These are phyloP conservation scores for Chlamydomonas sphaeroides DNA, from an alignment of 139 green algal species.

Conservation along the genomic window DNA sequence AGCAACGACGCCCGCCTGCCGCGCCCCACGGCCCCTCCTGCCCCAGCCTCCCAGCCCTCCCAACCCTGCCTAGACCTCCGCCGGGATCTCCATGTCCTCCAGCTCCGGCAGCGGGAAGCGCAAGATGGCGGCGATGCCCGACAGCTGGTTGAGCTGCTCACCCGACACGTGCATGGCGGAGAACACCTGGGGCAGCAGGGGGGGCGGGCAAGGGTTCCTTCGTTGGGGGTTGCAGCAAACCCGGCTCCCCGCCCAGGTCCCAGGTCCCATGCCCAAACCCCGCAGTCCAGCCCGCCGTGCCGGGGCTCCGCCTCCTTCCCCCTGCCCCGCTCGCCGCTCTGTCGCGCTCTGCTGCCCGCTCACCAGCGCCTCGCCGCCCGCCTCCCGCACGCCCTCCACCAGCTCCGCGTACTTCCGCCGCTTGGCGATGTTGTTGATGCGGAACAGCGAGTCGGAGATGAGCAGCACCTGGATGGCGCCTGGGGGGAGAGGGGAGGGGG, in stretches of 20 bases:
- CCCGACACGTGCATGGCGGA: conserved; percentile 79
- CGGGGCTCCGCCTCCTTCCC: too few relatives aligned
- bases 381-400: conserved; percentile 85
- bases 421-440: conserved; percentile 74
- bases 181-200: conserved; percentile 64
- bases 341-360: neutral
- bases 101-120: conserved; percentile 93
- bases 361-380: conserved; percentile 84
- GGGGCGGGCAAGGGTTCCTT: neutral
- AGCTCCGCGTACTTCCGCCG: conserved; percentile 74
- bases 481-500: neutral
- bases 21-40: neutral
- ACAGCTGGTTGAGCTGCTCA: conserved; percentile 90
- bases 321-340: too few relatives aligned
- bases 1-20: too few relatives aligned
- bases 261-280: too few relatives aligned
- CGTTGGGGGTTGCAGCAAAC: too few relatives aligned
- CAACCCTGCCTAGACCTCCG: neutral
- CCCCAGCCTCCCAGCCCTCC: too few relatives aligned
- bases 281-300: too few relatives aligned
- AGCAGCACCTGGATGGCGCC: conserved; percentile 85
- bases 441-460: conserved; percentile 87
- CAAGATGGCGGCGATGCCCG: conserved; percentile 89
- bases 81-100: conserved; percentile 80
- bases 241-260: too few relatives aligned